Base-by-base conservation (phyloP, 2,329 filamentous ascomycete species). In the Colletotrichum eremochloae region DNA sequence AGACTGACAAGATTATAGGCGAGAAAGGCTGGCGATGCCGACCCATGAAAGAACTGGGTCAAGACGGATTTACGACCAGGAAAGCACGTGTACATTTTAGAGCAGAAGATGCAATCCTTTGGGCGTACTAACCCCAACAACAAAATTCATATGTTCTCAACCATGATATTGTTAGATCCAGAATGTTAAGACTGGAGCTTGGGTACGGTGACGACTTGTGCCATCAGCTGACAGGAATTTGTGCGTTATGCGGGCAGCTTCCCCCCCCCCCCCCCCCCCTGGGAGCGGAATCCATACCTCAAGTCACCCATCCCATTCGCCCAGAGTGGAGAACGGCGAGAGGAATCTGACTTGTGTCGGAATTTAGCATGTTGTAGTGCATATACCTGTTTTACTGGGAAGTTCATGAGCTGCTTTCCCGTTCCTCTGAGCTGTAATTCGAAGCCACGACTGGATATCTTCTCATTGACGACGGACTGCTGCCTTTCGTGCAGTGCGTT, bases 21-120 rank as follows among this genome's bases (percentile, higher is more conserved):
- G 76, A 86, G 89, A 79, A 85, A 84, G 80, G 81, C 84, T 63
- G 88, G 86, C 38, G 89, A 91, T 73, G 82, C 84, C 44, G 87
- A 88, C 71, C 87, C 87, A 71, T 89, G 77, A 80, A 33, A 38
- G 36, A n/a, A 9, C 20, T 48, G 38, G 63, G 33, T n/a, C 53
- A 40, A 31, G 5, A 53, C 36, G 46, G 60, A 61, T n/a, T 60
- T 48, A 64, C 55, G 61, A 70, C 63, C 20, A 24, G 70, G 61
- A 69, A 48, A 63, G 61, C 46, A 72, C n/a, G 56, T 72, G 70
- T 72, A 69, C 48, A 72, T 65, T 72, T 70, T 65, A 72, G 53
- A 72, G 70, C 70, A 72, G 67, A 72, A 70, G 66, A 65, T 70
- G 60, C 67, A 72, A 72, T 57, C 66, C 44, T 48, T 60, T 56